Evolutionary conservation across 257 asterid genomes (phyloP).

Genomic region (Cruciata laevipes): DNA sequence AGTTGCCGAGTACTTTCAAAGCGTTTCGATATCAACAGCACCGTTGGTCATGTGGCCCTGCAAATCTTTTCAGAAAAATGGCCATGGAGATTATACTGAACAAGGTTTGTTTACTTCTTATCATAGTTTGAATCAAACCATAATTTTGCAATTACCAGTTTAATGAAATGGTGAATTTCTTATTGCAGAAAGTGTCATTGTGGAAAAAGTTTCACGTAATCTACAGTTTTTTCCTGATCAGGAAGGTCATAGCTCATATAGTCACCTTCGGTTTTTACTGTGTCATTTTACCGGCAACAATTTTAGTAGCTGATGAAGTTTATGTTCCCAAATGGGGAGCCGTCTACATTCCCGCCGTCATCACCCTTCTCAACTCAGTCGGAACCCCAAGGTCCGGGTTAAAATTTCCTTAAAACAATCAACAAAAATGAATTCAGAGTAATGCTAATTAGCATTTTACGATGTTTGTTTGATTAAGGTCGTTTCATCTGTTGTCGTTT

Average conservation of each 20-base stretch:
- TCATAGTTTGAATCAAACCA: no score
- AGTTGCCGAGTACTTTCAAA: conserved; percentile 89
- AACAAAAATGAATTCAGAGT: no score
- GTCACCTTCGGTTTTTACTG: conserved; percentile 72
- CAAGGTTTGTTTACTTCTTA: conserved; percentile 39
- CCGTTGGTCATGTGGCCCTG: conserved; percentile 99
- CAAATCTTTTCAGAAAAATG: conserved; percentile 85
- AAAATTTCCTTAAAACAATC: no score
- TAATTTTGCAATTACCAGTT: no score
- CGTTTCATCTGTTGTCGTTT: conserved; percentile 70
- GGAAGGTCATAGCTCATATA: conserved; percentile 83
- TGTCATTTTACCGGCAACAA: conserved; percentile 71
- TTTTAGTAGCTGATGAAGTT: conserved; percentile 87
- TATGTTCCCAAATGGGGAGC: conserved; percentile 92
- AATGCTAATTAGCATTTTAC: background rate
- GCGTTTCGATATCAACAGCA: conserved; percentile 89
- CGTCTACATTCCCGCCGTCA: conserved; percentile 52
- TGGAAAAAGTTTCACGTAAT: conserved; percentile 90
- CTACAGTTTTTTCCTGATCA: conserved; percentile 86
- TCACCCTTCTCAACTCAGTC: conserved; percentile 64
- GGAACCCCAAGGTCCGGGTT: conserved; percentile 91
- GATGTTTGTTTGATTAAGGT: conserved; percentile 29
- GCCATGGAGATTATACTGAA: conserved; percentile 59
- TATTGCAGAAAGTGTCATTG: conserved; percentile 63
- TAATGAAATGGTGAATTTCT: background rate